These are phyloP conservation scores for Diaporthe nobilis DNA, from an alignment of 2,329 filamentous ascomycete genomes.

Conservation along the genomic window DNA sequence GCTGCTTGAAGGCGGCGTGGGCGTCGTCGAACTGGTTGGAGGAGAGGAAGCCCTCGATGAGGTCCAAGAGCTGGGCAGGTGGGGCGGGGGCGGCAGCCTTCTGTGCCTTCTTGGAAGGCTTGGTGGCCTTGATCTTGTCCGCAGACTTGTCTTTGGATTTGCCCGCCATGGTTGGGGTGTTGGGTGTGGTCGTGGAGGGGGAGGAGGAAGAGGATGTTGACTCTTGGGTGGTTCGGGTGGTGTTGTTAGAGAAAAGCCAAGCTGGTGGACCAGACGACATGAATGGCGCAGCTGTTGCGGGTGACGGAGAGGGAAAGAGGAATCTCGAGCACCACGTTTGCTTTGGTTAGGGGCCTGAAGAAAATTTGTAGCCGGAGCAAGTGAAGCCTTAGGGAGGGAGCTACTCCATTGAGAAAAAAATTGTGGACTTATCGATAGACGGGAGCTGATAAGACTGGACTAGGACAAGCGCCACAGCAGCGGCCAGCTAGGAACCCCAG, in stretches of 20 bases:
- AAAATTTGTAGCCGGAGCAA: slow-evolving; percentile 20
- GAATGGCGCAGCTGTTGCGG: not conserved
- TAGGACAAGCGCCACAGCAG: not conserved
- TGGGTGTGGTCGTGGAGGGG: not conserved
- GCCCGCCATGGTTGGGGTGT: slow-evolving; percentile 42
- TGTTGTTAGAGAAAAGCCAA: slow-evolving; percentile 45
- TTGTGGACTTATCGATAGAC: slow-evolving; percentile 26
- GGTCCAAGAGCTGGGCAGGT: slow-evolving; percentile 74
- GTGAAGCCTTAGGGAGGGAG: slow-evolving; percentile 8
- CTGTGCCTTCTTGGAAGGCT: slow-evolving; percentile 34
- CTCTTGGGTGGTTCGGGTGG: not conserved
- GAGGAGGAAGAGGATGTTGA: slow-evolving; percentile 13
- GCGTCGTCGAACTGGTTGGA: slow-evolving; percentile 76
- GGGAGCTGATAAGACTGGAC: slow-evolving; percentile 11
- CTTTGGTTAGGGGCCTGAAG: not conserved
- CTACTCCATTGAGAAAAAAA: not conserved
- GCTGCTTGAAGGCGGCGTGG: slow-evolving; percentile 73
- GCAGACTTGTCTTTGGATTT: slow-evolving; percentile 44
- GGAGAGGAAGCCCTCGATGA: slow-evolving; percentile 77
- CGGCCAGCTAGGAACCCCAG: not conserved
- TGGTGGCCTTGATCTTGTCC: slow-evolving; percentile 37
- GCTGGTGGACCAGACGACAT: slow-evolving; percentile 44
- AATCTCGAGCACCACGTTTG: slow-evolving; percentile 31
- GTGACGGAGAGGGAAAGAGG: not conserved
- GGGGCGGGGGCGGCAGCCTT: slow-evolving; percentile 52